phyloP scores from a whole-genome alignment of 75 land plant genomes.

The Selaginella tamariscina region DNA sequence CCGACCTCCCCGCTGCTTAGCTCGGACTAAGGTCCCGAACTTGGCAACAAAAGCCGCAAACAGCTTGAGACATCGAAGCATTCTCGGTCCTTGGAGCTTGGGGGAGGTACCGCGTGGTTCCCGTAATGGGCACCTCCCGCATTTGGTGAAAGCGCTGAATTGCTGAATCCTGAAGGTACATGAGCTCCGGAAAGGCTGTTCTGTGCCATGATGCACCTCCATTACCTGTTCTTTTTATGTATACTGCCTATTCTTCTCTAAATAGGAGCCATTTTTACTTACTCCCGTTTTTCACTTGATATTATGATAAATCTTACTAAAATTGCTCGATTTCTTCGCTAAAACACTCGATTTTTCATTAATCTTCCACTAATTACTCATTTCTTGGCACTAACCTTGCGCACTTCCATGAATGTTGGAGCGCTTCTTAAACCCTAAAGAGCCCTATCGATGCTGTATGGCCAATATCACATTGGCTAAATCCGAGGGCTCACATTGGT shows the following conservation, averaged over 20 bases:
- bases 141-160: not conserved
- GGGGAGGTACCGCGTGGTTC: conserved; percentile 7
- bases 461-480: too few relatives aligned
- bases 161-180: not conserved
- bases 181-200: not conserved
- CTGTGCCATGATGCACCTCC: not conserved
- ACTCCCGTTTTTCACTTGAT: too few relatives aligned
- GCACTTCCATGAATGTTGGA: too few relatives aligned
- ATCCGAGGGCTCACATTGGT: too few relatives aligned
- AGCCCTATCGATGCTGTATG: too few relatives aligned
- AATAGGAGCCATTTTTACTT: too few relatives aligned
- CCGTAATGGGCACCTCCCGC: not conserved
- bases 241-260: too few relatives aligned
- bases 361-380: not conserved
- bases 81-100: conserved; percentile 22
- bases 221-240: not conserved
- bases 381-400: not conserved
- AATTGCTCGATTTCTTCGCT: not conserved
- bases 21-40: conserved; percentile 28
- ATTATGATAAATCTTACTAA: too few relatives aligned
- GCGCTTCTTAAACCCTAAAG: not conserved
- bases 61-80: conserved; percentile 30
- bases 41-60: conserved; percentile 33
- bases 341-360: not conserved
- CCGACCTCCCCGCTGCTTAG: conserved; percentile 27